Conservation (phyloP, 352 stramenopile species). For the Globisporangium cederbergense region DNA sequence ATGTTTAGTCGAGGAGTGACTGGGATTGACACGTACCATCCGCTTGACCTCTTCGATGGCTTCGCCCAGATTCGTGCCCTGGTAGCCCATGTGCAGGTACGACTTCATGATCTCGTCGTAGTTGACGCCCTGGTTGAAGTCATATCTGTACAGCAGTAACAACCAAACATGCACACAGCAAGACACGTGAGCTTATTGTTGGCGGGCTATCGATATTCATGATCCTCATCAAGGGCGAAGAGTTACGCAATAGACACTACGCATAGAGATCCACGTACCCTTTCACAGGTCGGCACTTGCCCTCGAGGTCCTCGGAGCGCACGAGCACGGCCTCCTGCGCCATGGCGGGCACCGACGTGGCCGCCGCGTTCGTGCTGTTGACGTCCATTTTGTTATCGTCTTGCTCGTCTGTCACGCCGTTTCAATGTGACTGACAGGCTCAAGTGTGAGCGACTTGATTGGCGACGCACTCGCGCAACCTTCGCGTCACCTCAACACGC, state of each 20-base stretch:
- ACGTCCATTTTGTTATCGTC: background rate
- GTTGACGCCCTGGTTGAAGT: slow-evolving; percentile 90
- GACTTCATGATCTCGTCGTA: slow-evolving; percentile 81
- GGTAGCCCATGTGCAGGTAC: slow-evolving; percentile 90
- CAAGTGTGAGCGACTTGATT: slow-evolving; percentile 2
- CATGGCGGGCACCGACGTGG: slow-evolving; percentile 30
- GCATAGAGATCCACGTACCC: slow-evolving; percentile 17
- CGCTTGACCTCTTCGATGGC: slow-evolving; percentile 98
- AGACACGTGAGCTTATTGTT: background rate
- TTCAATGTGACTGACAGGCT: slow-evolving; percentile 11
- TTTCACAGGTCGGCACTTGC: slow-evolving; percentile 48
- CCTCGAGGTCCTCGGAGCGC: slow-evolving; percentile 74
- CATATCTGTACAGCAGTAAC: slow-evolving; percentile 49
- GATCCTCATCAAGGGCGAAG: background rate
- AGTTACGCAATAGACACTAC: background rate
- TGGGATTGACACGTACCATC: slow-evolving; percentile 75
- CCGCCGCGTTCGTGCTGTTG: background rate
- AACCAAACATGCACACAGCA: background rate
- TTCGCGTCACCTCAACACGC: slow-evolving; percentile 11
- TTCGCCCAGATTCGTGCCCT: slow-evolving; percentile 96
- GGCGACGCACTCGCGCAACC: slow-evolving; percentile 16
- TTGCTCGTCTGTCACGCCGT: slow-evolving; percentile 7
- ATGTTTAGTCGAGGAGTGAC: background rate
- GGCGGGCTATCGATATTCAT: too few relatives aligned
- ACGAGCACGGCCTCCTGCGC: slow-evolving; percentile 76